A percentile compares a stretch with the other conserved stretches of the same genome.
phyloP scores from a whole-genome alignment of 1,284 basidiomycete genomes.

The Moesziomyces parantarcticus region DNA sequence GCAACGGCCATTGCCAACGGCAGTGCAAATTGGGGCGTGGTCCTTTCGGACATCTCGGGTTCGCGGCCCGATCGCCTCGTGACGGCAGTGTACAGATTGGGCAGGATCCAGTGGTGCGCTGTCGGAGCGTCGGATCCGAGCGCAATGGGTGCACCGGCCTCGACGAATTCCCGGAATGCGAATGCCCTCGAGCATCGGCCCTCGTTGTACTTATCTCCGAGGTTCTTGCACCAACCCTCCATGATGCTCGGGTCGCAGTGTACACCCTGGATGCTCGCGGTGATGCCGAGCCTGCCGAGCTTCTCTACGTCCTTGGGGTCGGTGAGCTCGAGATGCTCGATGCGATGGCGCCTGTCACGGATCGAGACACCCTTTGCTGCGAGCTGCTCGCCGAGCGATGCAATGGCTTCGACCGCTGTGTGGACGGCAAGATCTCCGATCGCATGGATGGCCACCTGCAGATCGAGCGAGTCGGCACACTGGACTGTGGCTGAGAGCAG shows the following conservation, averaged over 20 bases:
- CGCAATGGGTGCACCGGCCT: slow-evolving; percentile 41
- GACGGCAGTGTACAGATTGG: slow-evolving; percentile 44
- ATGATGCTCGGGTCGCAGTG: slow-evolving; percentile 43
- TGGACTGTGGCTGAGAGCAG: slow-evolving; percentile 24
- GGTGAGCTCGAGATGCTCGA: slow-evolving; percentile 52
- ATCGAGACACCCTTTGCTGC: slow-evolving; percentile 20
- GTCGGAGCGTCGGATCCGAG: slow-evolving; percentile 49
- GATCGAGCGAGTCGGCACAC: slow-evolving; percentile 36
- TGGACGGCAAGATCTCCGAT: slow-evolving; percentile 50
- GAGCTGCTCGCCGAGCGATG: slow-evolving; percentile 21
- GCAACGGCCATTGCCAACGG: slow-evolving; percentile 41
- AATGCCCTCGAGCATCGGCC: slow-evolving; percentile 42
- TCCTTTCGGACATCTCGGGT: slow-evolving; percentile 20
- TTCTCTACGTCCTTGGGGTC: slow-evolving; percentile 40
- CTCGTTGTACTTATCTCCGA: slow-evolving; percentile 30
- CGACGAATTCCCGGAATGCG: slow-evolving; percentile 46
- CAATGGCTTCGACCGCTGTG: slow-evolving; percentile 44
- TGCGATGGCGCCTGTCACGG: slow-evolving; percentile 42
- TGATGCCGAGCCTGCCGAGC: slow-evolving; percentile 46
- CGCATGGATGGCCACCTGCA: slow-evolving; percentile 46
- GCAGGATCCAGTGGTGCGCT: slow-evolving; percentile 39
- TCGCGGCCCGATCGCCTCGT: slow-evolving; percentile 38
- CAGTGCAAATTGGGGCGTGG: slow-evolving; percentile 46
- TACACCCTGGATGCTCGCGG: slow-evolving; percentile 45
- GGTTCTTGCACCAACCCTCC: slow-evolving; percentile 45